Evolutionary conservation across 495 filamentous ascomycete genomes (phyloP).

Genomic region (Penicillium tannophilum): DNA sequence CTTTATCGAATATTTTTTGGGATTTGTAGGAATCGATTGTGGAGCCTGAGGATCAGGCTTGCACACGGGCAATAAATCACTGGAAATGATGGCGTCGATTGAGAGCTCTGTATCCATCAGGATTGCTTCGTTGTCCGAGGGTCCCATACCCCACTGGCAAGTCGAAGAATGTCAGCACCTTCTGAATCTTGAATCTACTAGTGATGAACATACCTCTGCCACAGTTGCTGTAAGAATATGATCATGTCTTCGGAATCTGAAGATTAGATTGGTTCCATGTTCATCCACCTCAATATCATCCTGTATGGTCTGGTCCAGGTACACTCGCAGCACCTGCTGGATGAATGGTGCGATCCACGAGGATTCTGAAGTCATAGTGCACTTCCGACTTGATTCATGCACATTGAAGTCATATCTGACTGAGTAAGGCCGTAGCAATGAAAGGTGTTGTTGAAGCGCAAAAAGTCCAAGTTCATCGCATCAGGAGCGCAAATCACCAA

Average conservation of each 20-base stretch:
- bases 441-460: neutral
- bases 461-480: neutral
- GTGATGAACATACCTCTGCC: conserved; percentile 23
- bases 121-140: conserved; percentile 18
- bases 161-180: conserved; percentile 2
- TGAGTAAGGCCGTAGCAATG: neutral
- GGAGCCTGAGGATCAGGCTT: conserved; percentile 10
- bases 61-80: conserved; percentile 25
- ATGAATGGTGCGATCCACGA: conserved; percentile 39
- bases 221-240: conserved; percentile 22
- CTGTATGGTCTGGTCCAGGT: conserved; percentile 15
- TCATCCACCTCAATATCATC: conserved; percentile 33
- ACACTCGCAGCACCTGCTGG: conserved; percentile 31
- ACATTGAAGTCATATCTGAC: neutral
- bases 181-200: neutral
- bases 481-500: neutral
- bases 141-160: conserved; percentile 28
- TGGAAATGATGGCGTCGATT: conserved; percentile 40
- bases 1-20: conserved; percentile 35
- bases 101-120: conserved; percentile 44
- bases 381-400: conserved; percentile 3
- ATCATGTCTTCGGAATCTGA: conserved; percentile 15
- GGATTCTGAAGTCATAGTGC: conserved; percentile 29
- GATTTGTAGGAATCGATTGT: conserved; percentile 23
- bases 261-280: conserved; percentile 42